Evolutionary conservation across 352 stramenopile species (phyloP), one percentile per base, ranked within the genome.

Genomic region (Pythium oligandrum): DNA sequence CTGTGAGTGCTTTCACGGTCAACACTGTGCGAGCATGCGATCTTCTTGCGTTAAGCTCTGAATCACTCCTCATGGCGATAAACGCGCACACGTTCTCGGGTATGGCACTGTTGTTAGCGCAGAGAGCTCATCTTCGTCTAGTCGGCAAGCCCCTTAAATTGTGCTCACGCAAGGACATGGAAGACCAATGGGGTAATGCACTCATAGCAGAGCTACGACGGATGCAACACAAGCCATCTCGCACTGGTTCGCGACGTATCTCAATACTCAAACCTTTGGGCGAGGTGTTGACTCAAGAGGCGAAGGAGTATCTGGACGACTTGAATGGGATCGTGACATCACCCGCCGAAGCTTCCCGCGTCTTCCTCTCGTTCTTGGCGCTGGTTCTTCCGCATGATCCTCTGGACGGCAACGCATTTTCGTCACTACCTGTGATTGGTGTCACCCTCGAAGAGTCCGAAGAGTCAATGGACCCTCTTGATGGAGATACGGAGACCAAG

Each of bases 351-450:
- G 58, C 44, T 26, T 43, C 48, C 11, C 61, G 51, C 1, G 12
- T 53, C 3, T 63, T 63, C 39, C 46, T 58, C 3, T 44, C 50
- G 36, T 63, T 68, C 38, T 31, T 68, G 3, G 5, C 31, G 2
- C 17, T 68, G 0, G 53, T 68, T 32, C 40, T 63, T 12, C 51
- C 61, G 1, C 55, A 52, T 30, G 61, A 68, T 40, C 55, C 61
- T 8, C 43, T 68, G 4, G 61, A 68, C n/a, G 63, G 61, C 46
- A 55, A n/a, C 2, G 48, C 47, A 0, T 26, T 26, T 26, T 26
- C 17, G 17, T 26, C 17, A 26, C 17, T 26, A 26, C 17, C 17
- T 26, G 17, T 26, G 17, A 26, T 26, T 26, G 17, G 17, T 26
- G 17, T 26, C 17, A 26, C 17, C 17, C 17, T 26, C 17, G 17